phyloP scores from a whole-genome alignment of 2,329 filamentous ascomycete species.

The Cladosporium sp. region DNA sequence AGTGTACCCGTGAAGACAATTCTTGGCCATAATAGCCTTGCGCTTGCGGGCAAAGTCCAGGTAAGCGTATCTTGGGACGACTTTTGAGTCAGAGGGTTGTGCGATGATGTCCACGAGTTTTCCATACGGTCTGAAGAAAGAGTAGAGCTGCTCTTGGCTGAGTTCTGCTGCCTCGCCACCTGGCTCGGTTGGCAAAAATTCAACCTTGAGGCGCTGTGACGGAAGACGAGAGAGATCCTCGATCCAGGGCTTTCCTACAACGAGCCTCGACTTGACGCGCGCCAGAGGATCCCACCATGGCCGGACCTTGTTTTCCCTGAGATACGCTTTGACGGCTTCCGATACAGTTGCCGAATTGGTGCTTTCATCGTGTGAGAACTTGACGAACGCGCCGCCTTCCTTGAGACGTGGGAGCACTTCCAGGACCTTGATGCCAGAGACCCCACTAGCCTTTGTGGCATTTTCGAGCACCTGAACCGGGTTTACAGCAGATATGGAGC shows the following conservation, averaged over 20 bases:
- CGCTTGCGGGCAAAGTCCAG: slow-evolving; percentile 71
- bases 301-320: slow-evolving; percentile 67
- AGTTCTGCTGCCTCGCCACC: slow-evolving; percentile 72
- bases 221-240: slow-evolving; percentile 87
- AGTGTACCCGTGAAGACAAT: slow-evolving; percentile 83
- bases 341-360: slow-evolving; percentile 53
- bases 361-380: slow-evolving; percentile 60
- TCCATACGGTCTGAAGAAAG: slow-evolving; percentile 82
- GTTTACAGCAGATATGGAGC: slow-evolving; percentile 52
- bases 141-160: slow-evolving; percentile 81
- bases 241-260: slow-evolving; percentile 84
- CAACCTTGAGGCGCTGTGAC: slow-evolving; percentile 69
- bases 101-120: slow-evolving; percentile 81
- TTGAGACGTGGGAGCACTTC: slow-evolving; percentile 81
- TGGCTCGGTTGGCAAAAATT: slow-evolving; percentile 72
- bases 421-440: slow-evolving; percentile 58
- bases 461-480: slow-evolving; percentile 52
- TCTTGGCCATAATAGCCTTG: slow-evolving; percentile 81
- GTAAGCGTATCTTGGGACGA: slow-evolving; percentile 72
- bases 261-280: slow-evolving; percentile 65
- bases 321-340: slow-evolving; percentile 56
- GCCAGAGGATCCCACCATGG: slow-evolving; percentile 89
- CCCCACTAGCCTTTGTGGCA: slow-evolving; percentile 24
- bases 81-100: slow-evolving; percentile 81
- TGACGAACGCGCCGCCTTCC: slow-evolving; percentile 91